Base-by-base conservation (phyloP, 768 basidiomycete genomes). In the Mycena metata region DNA sequence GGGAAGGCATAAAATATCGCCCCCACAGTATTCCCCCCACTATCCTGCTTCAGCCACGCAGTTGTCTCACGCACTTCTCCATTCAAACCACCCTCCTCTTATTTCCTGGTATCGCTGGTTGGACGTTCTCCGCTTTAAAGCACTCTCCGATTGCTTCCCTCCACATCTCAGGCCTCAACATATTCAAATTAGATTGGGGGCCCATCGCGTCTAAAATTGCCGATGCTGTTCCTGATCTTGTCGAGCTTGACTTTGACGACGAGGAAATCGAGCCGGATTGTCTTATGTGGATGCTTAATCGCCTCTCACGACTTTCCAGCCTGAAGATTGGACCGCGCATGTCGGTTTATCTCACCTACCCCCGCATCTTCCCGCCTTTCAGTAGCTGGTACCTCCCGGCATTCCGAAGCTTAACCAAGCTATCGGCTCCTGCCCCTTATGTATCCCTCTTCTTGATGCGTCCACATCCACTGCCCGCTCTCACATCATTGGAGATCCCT, bases 371-470 rank as follows among this genome's bases (percentile, higher is more conserved):
- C 30, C 46, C 55, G 15, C 55, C 23, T 2, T 57, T 64, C n/a
- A 57, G 63, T 23, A 17, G 23, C 39, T 64, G 63, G 46, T 64
- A 56, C 35, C 35, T 64, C 24, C 63, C 63, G 17, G 55, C 54
- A 30, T 57, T 64, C 33, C 33, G 39, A 24, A 57, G 43, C 26
- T 17, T 64, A 19, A 36, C 35, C 35, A 56, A 56, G 16, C 63
- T 64, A 12, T 56, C 54, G 2, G 55, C 63, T 17, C 30, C 55
- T 5, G 4, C 33, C 5, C 46, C 21, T 7, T 64, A 64, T 24
- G 55, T 57, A 12, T 49, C 46, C 23, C 46, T 57, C 5, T 64
- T 64, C 33, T 12, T 64, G 21, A 64, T 57, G 55, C 63, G 55
- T 3, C 54, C 36, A 26, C 41, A 64, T 39, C 63, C 63, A 17